Evolutionary conservation across 1,284 basidiomycete species (phyloP), one percentile per base, ranked within the genome.

Genomic region (Ustilago tritici): DNA sequence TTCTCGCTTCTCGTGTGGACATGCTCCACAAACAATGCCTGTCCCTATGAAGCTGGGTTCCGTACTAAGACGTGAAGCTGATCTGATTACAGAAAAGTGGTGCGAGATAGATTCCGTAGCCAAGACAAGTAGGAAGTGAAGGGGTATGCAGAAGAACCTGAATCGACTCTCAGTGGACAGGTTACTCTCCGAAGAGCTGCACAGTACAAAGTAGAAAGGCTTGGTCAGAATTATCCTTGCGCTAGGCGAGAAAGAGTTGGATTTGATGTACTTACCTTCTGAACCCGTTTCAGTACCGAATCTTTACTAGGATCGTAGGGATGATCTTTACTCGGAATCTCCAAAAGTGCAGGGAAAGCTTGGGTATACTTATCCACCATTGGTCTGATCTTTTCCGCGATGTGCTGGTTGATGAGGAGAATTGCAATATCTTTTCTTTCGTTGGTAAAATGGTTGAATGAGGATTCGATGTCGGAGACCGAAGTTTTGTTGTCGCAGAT

Each of bases 341-440:
- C 97, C 28, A 99, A 91, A 40, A 99, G 87, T 0, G 97, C 95
- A 28, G 97, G 97, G 88, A 99, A 99, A 0, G 96, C 92, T 86
- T 95, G 93, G 74, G 93, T 92, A 86, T 99, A 99, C 80, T 92
- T 92, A 88, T 99, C 97, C 17, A 99, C 94, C 2, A 93, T 91
- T 0, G 95, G 94, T 57, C 97, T 89, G 82, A 99, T 99, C 89
- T 93, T 94, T 88, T 99, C 97, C 78, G 88, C 85, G 76, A 88
- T 84, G 61, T 85, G 82, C 57, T 86, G 84, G 65, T 84, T 86
- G 75, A 86, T 86, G 9, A 86, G 76, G 5, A 86, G 68, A 58
- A 86, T 86, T 14, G 80, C 84, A 47, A 86, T 85, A 65, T 86
- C 84, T 19, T 82, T 79, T 28, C 84, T 67, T 57, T 84, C 80